Evolutionary conservation across 2,329 filamentous ascomycete genomes (phyloP).

Genomic region (Escovopsis sp.): DNA sequence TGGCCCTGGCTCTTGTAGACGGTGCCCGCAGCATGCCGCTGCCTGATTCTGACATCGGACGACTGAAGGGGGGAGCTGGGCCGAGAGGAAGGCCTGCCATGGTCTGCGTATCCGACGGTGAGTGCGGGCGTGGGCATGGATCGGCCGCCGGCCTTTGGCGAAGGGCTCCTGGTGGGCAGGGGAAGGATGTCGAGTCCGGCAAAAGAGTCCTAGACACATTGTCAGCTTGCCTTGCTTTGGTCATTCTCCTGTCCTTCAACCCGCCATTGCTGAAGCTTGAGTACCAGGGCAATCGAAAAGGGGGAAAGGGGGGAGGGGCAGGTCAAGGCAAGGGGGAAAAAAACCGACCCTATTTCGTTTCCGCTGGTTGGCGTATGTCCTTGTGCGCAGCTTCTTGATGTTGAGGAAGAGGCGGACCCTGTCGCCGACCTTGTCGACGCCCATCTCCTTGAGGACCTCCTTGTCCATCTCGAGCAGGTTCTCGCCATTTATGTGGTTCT

Average conservation of each 20-base stretch:
- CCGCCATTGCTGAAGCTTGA: too few species aligned
- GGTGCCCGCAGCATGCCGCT: constrained; percentile 43
- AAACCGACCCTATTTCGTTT: constrained; percentile 67
- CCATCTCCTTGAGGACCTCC: constrained; percentile 91
- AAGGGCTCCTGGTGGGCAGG: constrained; percentile 21
- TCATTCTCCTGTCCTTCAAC: too few species aligned
- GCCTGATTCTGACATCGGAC: constrained; percentile 10
- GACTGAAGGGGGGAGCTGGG: constrained; percentile 16
- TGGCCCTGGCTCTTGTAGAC: constrained; percentile 39
- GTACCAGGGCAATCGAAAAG: too few species aligned
- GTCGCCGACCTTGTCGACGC: constrained; percentile 94
- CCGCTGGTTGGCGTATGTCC: constrained; percentile 60
- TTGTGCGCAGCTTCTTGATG: constrained; percentile 70
- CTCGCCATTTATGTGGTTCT: constrained; percentile 94
- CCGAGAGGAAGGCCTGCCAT: constrained; percentile 27
- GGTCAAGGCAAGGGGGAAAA: neutral
- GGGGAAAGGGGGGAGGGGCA: too few species aligned
- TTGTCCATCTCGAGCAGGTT: constrained; percentile 96
- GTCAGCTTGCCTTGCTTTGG: too few species aligned
- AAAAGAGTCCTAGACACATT: constrained; percentile 55
- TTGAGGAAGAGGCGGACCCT: constrained; percentile 79
- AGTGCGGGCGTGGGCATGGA: constrained; percentile 20
- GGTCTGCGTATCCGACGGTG: constrained; percentile 41
- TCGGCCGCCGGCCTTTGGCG: constrained; percentile 44
- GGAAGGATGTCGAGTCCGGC: constrained; percentile 56